Conservation (phyloP, 1,284 basidiomycete species). For the Phaffia rhodozyma region DNA sequence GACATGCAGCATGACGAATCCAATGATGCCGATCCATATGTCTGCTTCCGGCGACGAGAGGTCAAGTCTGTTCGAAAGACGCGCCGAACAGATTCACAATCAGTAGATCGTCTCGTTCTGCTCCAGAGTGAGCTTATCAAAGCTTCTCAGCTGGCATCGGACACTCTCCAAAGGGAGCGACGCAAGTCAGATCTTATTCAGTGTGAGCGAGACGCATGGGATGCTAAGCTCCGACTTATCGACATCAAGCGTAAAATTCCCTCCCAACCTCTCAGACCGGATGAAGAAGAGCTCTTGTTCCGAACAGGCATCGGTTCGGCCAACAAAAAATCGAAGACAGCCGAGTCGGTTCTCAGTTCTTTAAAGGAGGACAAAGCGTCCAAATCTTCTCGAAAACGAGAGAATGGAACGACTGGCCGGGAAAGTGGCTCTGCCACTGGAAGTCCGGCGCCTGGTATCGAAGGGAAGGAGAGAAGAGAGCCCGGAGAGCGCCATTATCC, state of each 20-base stretch:
- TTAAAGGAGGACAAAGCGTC: slow-evolving; percentile 20
- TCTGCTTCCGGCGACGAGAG: slow-evolving; percentile 93
- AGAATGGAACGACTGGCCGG: slow-evolving; percentile 30
- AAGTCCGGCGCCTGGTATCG: slow-evolving; percentile 13
- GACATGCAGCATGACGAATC: slow-evolving; percentile 67
- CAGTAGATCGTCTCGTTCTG: slow-evolving; percentile 73
- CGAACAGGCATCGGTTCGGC: slow-evolving; percentile 42
- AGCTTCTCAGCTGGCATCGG: slow-evolving; percentile 58
- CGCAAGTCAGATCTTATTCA: slow-evolving; percentile 55
- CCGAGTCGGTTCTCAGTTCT: slow-evolving; percentile 14
- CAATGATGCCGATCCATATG: slow-evolving; percentile 90
- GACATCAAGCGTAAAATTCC: slow-evolving; percentile 72
- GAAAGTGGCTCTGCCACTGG: slow-evolving; percentile 20
- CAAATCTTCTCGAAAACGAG: slow-evolving; percentile 18
- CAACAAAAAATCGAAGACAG: slow-evolving; percentile 28
- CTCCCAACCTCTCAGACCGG: slow-evolving; percentile 52
- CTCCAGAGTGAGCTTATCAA: slow-evolving; percentile 63
- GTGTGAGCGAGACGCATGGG: slow-evolving; percentile 59
- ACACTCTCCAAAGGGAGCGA: slow-evolving; percentile 58
- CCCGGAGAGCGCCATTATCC: slow-evolving; percentile 25
- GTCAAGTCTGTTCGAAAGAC: slow-evolving; percentile 92
- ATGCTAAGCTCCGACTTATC: slow-evolving; percentile 58
- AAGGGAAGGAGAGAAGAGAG: slow-evolving; percentile 26
- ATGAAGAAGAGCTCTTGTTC: slow-evolving; percentile 71
- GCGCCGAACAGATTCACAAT: slow-evolving; percentile 73